These are phyloP conservation scores for Saccharomyces paradoxus DNA, from an alignment of 805 yeast species.

Conservation along the genomic window DNA sequence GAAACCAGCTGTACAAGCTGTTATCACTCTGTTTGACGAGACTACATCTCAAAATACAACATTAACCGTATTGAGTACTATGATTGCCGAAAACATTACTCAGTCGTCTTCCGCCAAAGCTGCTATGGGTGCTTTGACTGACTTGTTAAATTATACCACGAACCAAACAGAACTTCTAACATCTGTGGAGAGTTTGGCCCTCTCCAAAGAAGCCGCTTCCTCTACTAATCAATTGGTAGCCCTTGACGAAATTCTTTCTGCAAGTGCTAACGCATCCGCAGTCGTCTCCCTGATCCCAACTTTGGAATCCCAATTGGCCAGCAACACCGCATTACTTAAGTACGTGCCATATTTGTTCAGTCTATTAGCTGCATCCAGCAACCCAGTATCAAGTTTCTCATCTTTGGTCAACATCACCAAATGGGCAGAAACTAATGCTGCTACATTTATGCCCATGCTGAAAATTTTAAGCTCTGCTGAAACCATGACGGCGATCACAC, in stretches of 20 bases:
- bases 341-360: slow-evolving; percentile 20
- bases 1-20: slow-evolving; percentile 13
- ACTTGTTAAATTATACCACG: slow-evolving; percentile 10
- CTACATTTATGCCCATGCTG: slow-evolving; percentile 17
- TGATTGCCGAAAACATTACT: slow-evolving; percentile 19
- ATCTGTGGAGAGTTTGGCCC: slow-evolving; percentile 16
- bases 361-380: slow-evolving; percentile 16
- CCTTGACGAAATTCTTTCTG: slow-evolving; percentile 15
- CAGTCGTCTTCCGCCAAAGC: slow-evolving; percentile 14
- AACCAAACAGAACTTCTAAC: slow-evolving; percentile 16
- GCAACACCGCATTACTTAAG: slow-evolving; percentile 8
- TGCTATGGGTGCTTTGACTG: slow-evolving; percentile 15
- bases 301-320: slow-evolving; percentile 11
- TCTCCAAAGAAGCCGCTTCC: slow-evolving; percentile 12
- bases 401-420: slow-evolving; percentile 20
- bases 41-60: slow-evolving; percentile 16
- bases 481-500: slow-evolving; percentile 8
- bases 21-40: slow-evolving; percentile 10
- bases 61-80: slow-evolving; percentile 9
- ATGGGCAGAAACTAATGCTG: slow-evolving; percentile 17
- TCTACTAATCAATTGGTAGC: slow-evolving; percentile 20
- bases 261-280: slow-evolving; percentile 16
- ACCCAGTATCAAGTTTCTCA: slow-evolving; percentile 19
- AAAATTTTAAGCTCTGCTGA: slow-evolving; percentile 14
- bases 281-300: slow-evolving; percentile 14